Base-by-base conservation (phyloP, 1,284 basidiomycete genomes). In the Gomphus bonarii region DNA sequence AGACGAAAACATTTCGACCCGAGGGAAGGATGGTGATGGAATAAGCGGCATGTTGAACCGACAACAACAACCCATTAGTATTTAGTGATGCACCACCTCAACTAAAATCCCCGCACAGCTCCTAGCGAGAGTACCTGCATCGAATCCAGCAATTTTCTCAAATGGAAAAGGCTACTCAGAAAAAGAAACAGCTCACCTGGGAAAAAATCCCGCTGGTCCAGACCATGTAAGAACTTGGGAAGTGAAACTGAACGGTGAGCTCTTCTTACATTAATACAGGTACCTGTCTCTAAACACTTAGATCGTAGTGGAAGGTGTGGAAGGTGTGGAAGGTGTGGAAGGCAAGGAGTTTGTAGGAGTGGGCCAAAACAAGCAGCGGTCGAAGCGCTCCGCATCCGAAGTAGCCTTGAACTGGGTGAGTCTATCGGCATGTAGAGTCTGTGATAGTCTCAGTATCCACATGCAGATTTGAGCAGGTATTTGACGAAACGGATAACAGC, bases 371-470 rank as follows among this genome's bases (percentile, higher is more conserved):
- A 55, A 55, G 31, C 31, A 48, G 25, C 43, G 33, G 18, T 28
- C 54, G 6, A 55, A 16, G 38, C 25, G 22, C 35, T 16, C 44
- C 12, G 54, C 54, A 18, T 42, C 54, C 8, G 54, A 55, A 12
- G 12, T 48, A 25, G 54, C 54, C 14, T 28, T 55, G 35, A 55
- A 35, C 35, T 48, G 42, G 54, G 54, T 55, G 25, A 22, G 54
- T 48, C 9, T 25, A 33, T 18, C 36, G 35, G 14, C 22, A 28
- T 44, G 7, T 44, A 7, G 18, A 20, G 20, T 40, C 20, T 35
- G 1, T 20, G 4, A 30, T 25, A 12, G 2, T 18, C 35, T 38
- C 20, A 35, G 22, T 3, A 14, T 25, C 10, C 12, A 18, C 1
- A n/a, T n/a, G 12, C 30, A 28, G 30, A 40, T 40, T 38, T 35